Evolutionary conservation across 2,329 filamentous ascomycete genomes (phyloP).

Genomic region (Diaporthe sp.): DNA sequence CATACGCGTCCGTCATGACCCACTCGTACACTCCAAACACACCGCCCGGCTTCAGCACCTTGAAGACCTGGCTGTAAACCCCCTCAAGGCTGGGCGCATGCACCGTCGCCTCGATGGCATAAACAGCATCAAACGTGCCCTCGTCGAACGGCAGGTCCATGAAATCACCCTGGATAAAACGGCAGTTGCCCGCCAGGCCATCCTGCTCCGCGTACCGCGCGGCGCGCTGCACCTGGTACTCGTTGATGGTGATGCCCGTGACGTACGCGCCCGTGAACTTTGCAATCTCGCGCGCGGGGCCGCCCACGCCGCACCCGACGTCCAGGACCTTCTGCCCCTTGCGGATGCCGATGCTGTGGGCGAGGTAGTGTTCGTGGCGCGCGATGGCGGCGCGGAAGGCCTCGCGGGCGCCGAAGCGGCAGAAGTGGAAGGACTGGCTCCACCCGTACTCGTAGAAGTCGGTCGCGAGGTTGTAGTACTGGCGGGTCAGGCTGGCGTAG

Average conservation of each 20-base stretch:
- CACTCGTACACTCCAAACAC: slow-evolving; percentile 85
- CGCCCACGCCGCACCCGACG: slow-evolving; percentile 83
- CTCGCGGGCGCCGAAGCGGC: slow-evolving; percentile 79
- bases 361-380: slow-evolving; percentile 83
- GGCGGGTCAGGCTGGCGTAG: slow-evolving; percentile 41
- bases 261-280: slow-evolving; percentile 80
- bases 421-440: slow-evolving; percentile 84
- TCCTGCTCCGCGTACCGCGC: slow-evolving; percentile 76
- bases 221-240: slow-evolving; percentile 84
- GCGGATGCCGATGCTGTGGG: slow-evolving; percentile 76
- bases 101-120: slow-evolving; percentile 84
- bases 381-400: slow-evolving; percentile 80
- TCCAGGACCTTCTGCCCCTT: slow-evolving; percentile 79
- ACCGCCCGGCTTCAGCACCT: slow-evolving; percentile 82
- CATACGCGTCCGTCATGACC: slow-evolving; percentile 84
- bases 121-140: slow-evolving; percentile 81
- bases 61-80: slow-evolving; percentile 81
- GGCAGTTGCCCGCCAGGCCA: slow-evolving; percentile 74
- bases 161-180: slow-evolving; percentile 82
- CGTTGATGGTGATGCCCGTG: slow-evolving; percentile 83
- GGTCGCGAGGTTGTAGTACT: slow-evolving; percentile 81
- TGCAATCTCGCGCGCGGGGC: slow-evolving; percentile 81
- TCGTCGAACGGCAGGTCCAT: slow-evolving; percentile 84
- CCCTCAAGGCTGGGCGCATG: slow-evolving; percentile 80
- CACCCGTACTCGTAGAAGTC: slow-evolving; percentile 84